Percentiles rank a stretch among this genome's conserved stretches.
phyloP scores from a whole-genome alignment of 2,329 filamentous ascomycete species.

The Metarhizium album region DNA sequence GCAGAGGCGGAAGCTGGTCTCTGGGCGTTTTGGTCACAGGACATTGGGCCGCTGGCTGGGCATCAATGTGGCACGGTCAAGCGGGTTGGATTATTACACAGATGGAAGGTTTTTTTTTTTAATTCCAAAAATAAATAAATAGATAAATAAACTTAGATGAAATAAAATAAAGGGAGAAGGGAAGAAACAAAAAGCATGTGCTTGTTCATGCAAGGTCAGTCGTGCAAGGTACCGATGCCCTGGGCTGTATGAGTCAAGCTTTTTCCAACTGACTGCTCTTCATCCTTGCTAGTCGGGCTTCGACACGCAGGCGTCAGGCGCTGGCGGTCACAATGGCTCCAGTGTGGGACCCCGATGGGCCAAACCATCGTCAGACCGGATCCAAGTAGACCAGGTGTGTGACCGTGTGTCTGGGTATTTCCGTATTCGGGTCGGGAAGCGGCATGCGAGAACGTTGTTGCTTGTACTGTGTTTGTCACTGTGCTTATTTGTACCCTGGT shows the following conservation, averaged over 20 bases:
- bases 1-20: too few species aligned
- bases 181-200: neutral
- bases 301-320: conserved; percentile 3
- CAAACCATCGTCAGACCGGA: neutral
- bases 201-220: conserved; percentile 3
- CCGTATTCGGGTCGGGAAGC: neutral
- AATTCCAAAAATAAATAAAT: too few species aligned
- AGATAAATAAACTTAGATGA: too few species aligned
- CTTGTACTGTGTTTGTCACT: conserved; percentile 1
- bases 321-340: neutral
- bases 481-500: neutral
- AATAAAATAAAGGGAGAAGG: too few species aligned
- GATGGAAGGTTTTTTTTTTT: too few species aligned
- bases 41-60: conserved; percentile 2
- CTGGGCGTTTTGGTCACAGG: too few species aligned
- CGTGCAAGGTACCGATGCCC: conserved; percentile 5
- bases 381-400: neutral
- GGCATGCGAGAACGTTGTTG: neutral
- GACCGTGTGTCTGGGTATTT: neutral
- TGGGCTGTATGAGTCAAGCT: neutral
- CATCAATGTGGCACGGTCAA: neutral
- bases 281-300: conserved; percentile 4
- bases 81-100: neutral
- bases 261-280: neutral
- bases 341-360: neutral